Evolutionary conservation across 345 rosid species (phyloP), one percentile per base, ranked within the genome.

Genomic region (Eutrema japonicum): DNA sequence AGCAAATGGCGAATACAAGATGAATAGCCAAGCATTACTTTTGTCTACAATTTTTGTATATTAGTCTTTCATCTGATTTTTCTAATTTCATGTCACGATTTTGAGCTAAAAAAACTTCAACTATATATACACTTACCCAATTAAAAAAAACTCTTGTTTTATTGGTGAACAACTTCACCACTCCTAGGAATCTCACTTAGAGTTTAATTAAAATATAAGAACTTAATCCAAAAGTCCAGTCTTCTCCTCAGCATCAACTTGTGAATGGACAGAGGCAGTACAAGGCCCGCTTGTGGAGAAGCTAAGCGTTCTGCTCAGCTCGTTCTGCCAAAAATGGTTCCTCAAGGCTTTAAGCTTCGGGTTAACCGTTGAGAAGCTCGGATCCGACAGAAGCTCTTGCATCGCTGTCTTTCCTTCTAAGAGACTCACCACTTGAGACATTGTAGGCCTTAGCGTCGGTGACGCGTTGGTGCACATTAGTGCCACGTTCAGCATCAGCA

Each of bases 401-500:
- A 93, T 75, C 0, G 83, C 84, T 5, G 96, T 90, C 82, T 74
- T 79, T 60, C 96, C 96, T 56, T 88, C 90, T 11, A 93, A 83
- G 81, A 93, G 86, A 79, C 95, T 90, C 62, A 88, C 95, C 16
- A 88, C 92, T 78, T 86, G 98, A 13, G 98, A 87, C 95, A 90
- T 93, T 18, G 85, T 82, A 18, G 98, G 98, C 77, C 98, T 83
- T n/a, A 90, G 79, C 0, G 93, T 88, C 8, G 96, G 98, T 10
- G 98, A 86, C 7, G 91, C 93, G 49, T 87, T 87, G 26, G 95
- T 87, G 79, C 96, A 90, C 75, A 87, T 64, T 29, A 93, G 80
- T 16, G 93, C 89, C 69, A 87, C 93, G 54, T 89, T 86, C 37
- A 93, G 63, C 92, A 93, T 85, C 46, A 86, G 68, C 85, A 82